These are phyloP conservation scores for Fusarium sp. DNA, from an alignment of 2,329 filamentous ascomycete genomes.

Conservation along the genomic window DNA sequence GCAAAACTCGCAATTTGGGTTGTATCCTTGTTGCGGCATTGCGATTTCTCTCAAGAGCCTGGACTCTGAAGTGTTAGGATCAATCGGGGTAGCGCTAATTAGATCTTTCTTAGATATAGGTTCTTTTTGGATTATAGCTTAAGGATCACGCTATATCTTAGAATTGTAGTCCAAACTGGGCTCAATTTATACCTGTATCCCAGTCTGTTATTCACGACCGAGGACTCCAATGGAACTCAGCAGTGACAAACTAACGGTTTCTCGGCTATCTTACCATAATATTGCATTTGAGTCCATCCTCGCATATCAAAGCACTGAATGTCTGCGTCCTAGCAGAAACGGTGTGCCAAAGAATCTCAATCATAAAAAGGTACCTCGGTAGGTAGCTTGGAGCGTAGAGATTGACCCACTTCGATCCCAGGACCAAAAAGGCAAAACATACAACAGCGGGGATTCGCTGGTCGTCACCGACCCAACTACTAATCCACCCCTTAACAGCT, in stretches of 20 bases:
- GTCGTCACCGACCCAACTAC: background rate
- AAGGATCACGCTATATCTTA: background rate
- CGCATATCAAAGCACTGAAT: background rate
- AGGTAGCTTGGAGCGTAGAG: no score
- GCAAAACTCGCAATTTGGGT: background rate
- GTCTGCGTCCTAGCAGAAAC: background rate
- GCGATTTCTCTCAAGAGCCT: background rate
- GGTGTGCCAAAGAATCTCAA: background rate
- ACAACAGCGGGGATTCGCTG: background rate
- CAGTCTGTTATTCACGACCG: background rate
- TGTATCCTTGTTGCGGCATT: background rate
- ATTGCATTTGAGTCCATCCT: background rate
- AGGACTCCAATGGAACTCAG: background rate
- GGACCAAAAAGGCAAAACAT: background rate
- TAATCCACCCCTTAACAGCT: background rate
- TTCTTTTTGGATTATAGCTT: background rate
- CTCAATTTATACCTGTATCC: background rate
- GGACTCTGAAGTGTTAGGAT: background rate
- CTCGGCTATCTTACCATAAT: background rate
- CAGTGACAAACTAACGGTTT: background rate
- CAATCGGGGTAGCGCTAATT: background rate
- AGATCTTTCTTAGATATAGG: background rate
- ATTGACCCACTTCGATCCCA: background rate
- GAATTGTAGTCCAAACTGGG: background rate
- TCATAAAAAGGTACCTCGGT: background rate